These are phyloP conservation scores for Boletus insuetus DNA, from an alignment of 768 basidiomycete genomes.

Conservation along the genomic window DNA sequence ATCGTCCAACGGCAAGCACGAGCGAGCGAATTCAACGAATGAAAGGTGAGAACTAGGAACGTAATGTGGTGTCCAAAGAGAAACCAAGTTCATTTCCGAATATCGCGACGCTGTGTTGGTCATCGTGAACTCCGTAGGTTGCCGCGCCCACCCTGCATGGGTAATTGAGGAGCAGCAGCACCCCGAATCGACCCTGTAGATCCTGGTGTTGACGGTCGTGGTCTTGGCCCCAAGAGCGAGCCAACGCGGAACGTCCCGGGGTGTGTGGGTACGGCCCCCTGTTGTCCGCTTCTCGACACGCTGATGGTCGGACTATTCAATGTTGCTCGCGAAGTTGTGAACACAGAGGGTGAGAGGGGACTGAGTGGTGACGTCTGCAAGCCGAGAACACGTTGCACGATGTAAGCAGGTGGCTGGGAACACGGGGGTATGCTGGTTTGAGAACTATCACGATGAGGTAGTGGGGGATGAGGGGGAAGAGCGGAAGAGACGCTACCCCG, in stretches of 20 bases:
- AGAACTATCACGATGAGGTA: slow-evolving; percentile 29
- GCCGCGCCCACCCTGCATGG: slow-evolving; percentile 31
- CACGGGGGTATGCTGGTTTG: slow-evolving; percentile 13
- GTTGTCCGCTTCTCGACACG: not conserved
- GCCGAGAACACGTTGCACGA: slow-evolving; percentile 33
- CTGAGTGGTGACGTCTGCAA: slow-evolving; percentile 23
- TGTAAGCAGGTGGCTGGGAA: slow-evolving; percentile 27
- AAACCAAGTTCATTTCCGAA: slow-evolving; percentile 2
- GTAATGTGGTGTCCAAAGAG: slow-evolving; percentile 21
- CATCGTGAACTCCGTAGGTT: slow-evolving; percentile 16
- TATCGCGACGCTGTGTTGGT: not conserved
- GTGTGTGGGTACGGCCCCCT: slow-evolving; percentile 6
- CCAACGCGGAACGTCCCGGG: slow-evolving; percentile 12
- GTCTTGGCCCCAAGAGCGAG: slow-evolving; percentile 31
- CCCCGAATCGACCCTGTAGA: slow-evolving; percentile 21
- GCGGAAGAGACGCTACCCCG: slow-evolving; percentile 33
- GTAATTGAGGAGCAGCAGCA: slow-evolving; percentile 24
- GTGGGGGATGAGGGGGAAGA: slow-evolving; percentile 43
- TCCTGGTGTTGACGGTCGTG: slow-evolving; percentile 20
- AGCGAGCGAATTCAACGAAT: slow-evolving; percentile 11
- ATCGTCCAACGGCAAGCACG: slow-evolving; percentile 1
- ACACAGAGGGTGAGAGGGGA: slow-evolving; percentile 1
- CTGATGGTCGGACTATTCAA: not conserved
- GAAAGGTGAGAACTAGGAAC: not conserved
- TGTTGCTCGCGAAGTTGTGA: not conserved